phyloP scores from a whole-genome alignment of 495 filamentous ascomycete genomes.

The Sordaria brevicollis region DNA sequence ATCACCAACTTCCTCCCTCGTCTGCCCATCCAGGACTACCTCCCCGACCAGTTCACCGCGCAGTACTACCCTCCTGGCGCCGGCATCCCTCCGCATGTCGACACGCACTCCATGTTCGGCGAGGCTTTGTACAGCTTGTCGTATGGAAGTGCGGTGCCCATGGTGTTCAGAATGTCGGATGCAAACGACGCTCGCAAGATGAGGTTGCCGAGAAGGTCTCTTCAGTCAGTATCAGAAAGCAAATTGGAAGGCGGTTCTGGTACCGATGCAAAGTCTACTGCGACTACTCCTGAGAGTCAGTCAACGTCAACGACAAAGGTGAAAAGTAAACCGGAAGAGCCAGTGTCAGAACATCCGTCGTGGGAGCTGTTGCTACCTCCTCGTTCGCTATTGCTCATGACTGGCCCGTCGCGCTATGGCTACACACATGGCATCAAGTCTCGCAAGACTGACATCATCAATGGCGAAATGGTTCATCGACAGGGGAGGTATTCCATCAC shows the following conservation, averaged over 20 bases:
- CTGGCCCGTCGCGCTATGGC: conserved; percentile 18
- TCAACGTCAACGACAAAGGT: neutral
- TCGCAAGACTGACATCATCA: conserved; percentile 20
- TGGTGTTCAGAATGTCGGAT: conserved; percentile 18
- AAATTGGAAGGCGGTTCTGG: neutral
- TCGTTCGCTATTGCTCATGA: conserved; percentile 21
- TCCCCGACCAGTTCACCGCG: conserved; percentile 24
- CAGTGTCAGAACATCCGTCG: neutral
- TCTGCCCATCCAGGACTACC: conserved; percentile 11
- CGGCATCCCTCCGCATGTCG: conserved; percentile 26
- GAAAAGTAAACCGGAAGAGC: neutral
- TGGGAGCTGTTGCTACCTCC: conserved; percentile 20
- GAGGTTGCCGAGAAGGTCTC: conserved; percentile 20
- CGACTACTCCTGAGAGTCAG: neutral
- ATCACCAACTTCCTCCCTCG: conserved; percentile 14
- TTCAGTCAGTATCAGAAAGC: neutral
- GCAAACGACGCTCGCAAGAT: conserved; percentile 23
- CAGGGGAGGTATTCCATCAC: conserved; percentile 21
- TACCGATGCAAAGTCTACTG: neutral
- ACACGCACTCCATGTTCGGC: conserved; percentile 24
- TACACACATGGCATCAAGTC: conserved; percentile 21
- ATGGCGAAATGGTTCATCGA: conserved; percentile 9
- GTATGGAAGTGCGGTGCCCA: conserved; percentile 19
- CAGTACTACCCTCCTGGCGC: conserved; percentile 25
- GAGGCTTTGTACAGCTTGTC: conserved; percentile 22